phyloP scores from a whole-genome alignment of 176 grass and related monocot species.

The Carex parvula region DNA sequence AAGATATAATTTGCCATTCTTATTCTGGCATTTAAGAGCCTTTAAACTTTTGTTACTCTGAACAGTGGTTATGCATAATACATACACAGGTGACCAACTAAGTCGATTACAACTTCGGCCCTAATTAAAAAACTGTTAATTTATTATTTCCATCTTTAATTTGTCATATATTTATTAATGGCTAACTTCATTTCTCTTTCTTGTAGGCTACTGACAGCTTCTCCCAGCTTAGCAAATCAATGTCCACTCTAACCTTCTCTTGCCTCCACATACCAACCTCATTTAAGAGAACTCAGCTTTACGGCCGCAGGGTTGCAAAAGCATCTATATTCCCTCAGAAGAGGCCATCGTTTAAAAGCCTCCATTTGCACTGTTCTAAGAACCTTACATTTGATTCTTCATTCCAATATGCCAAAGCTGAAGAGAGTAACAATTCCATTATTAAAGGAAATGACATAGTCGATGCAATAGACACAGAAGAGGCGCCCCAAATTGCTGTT shows the following conservation, averaged over 20 bases:
- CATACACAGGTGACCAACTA: neutral
- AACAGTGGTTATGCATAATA: neutral
- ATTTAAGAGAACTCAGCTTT: conserved; percentile 16
- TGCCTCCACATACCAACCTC: conserved; percentile 5
- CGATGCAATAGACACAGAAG: conserved; percentile 64
- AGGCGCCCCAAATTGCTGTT: conserved; percentile 50
- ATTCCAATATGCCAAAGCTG: conserved; percentile 48
- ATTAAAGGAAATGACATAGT: conserved; percentile 48
- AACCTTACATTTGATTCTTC: conserved; percentile 60
- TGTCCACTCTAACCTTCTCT: conserved; percentile 10
- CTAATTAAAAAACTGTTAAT: neutral
- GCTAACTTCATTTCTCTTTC: neutral
- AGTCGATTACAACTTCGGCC: neutral
- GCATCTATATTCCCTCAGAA: conserved; percentile 33
- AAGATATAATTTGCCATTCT: neutral
- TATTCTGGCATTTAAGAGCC: neutral
- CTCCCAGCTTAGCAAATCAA: neutral
- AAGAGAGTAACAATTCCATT: conserved; percentile 42
- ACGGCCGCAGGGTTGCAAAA: conserved; percentile 15
- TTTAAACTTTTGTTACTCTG: neutral
- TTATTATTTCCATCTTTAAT: neutral
- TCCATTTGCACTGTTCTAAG: conserved; percentile 39
- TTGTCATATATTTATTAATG: neutral
- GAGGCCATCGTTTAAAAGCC: conserved; percentile 31
- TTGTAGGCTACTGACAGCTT: neutral